Percentiles rank a stretch among this genome's conserved stretches.
phyloP scores from a whole-genome alignment of 257 asterid genomes.

The Forsythia viridissima region DNA sequence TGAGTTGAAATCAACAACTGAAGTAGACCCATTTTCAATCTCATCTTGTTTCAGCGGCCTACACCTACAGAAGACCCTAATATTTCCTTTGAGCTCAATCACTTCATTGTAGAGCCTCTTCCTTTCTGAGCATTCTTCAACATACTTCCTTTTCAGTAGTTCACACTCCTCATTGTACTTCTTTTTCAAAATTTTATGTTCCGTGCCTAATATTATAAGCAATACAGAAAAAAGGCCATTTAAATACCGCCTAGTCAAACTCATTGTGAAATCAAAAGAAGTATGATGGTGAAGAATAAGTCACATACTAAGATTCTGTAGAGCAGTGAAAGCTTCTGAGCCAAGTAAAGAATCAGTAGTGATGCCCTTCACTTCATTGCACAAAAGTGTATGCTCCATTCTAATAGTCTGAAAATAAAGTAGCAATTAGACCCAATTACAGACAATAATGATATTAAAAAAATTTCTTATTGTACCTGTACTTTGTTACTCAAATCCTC shows the following conservation, averaged over 20 bases:
- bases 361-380: constrained; percentile 63
- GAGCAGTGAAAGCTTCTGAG: constrained; percentile 51
- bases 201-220: constrained; percentile 43
- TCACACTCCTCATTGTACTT: constrained; percentile 59
- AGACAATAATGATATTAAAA: not conserved
- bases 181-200: constrained; percentile 59
- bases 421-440: not conserved
- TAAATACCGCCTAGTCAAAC: constrained; percentile 5
- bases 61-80: constrained; percentile 95
- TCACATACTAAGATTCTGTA: constrained; percentile 65
- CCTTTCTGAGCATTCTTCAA: constrained; percentile 70
- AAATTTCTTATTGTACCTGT: constrained; percentile 23
- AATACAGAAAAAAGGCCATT: constrained; percentile 20
- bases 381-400: constrained; percentile 50
- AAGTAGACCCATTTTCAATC: constrained; percentile 57
- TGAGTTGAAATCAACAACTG: constrained; percentile 71
- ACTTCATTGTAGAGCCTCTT: constrained; percentile 84
- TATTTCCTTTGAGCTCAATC: constrained; percentile 93
- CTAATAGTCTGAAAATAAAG: constrained; percentile 1
- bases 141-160: constrained; percentile 65
- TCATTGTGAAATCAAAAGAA: not conserved
- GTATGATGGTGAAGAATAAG: constrained; percentile 8
- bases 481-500: constrained; percentile 33
- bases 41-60: constrained; percentile 84
- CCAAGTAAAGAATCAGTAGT: constrained; percentile 59